Percentiles rank a stretch among this genome's conserved stretches.
phyloP scores from a whole-genome alignment of 2,329 filamentous ascomycete species.

The Sporothrix inflata region DNA sequence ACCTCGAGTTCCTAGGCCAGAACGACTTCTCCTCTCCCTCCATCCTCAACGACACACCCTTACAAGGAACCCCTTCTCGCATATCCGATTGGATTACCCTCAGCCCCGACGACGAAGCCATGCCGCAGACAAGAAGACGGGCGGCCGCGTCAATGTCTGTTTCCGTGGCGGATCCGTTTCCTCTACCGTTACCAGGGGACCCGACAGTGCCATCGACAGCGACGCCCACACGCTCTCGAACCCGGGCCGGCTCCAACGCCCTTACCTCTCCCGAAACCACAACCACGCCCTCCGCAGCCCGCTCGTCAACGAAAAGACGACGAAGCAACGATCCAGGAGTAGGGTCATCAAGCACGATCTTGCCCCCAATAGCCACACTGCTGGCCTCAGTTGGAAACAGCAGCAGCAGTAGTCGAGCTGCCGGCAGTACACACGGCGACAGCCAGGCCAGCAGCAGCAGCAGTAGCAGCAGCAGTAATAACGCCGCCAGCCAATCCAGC shows the following conservation, averaged over 20 bases:
- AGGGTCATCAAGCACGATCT: not conserved
- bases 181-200: not conserved
- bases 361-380: not conserved
- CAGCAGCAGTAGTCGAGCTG: not conserved
- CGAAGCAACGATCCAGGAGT: not conserved
- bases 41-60: not conserved
- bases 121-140: slow-evolving; percentile 29
- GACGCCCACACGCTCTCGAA: not conserved
- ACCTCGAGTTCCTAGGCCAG: slow-evolving; percentile 10
- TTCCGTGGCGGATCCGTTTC: not conserved
- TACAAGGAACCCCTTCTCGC: not conserved
- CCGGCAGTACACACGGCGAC: not conserved
- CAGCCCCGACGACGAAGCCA: not conserved
- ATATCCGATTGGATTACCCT: not conserved
- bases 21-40: slow-evolving; percentile 29
- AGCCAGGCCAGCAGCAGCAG: slow-evolving; percentile 15
- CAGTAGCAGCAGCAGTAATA: slow-evolving; percentile 15
- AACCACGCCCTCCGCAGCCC: not conserved
- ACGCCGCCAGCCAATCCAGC: not conserved
- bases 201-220: not conserved
- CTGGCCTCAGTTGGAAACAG: slow-evolving; percentile 17
- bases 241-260: not conserved
- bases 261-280: not conserved
- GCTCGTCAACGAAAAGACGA: slow-evolving; percentile 22
- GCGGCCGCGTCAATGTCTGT: not conserved